Evolutionary conservation across 345 rosid genomes (phyloP).

Genomic region (Melaleuca quinquenervia): DNA sequence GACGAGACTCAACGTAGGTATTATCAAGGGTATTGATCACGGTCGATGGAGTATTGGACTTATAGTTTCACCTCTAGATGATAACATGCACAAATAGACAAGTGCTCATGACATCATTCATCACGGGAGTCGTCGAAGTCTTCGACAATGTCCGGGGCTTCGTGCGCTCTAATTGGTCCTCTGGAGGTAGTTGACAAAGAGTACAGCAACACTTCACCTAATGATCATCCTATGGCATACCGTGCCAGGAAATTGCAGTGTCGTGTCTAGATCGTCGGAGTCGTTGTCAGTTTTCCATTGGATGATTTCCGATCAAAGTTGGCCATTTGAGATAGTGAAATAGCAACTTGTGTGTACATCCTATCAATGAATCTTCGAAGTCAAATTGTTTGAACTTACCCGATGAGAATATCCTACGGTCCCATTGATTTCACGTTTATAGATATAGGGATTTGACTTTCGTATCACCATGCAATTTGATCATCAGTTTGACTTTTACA

Average conservation of each 20-base stretch:
- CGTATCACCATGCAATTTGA: too few species aligned
- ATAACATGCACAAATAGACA: neutral
- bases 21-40: neutral
- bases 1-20: neutral
- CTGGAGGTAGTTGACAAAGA: neutral
- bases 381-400: neutral
- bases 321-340: neutral
- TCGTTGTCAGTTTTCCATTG: neutral
- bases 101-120: neutral
- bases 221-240: too few species aligned
- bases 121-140: neutral
- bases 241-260: neutral
- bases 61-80: neutral
- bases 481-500: too few species aligned
- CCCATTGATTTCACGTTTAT: neutral
- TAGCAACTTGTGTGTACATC: neutral
- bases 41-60: neutral
- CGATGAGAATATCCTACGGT: neutral
- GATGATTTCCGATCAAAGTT: too few species aligned
- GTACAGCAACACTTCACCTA: too few species aligned
- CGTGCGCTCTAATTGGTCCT: neutral
- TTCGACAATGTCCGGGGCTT: neutral
- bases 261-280: neutral
- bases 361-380: neutral
- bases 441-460: neutral